phyloP scores from a whole-genome alignment of 306 rosid genomes.

The Prunus dulcis region DNA sequence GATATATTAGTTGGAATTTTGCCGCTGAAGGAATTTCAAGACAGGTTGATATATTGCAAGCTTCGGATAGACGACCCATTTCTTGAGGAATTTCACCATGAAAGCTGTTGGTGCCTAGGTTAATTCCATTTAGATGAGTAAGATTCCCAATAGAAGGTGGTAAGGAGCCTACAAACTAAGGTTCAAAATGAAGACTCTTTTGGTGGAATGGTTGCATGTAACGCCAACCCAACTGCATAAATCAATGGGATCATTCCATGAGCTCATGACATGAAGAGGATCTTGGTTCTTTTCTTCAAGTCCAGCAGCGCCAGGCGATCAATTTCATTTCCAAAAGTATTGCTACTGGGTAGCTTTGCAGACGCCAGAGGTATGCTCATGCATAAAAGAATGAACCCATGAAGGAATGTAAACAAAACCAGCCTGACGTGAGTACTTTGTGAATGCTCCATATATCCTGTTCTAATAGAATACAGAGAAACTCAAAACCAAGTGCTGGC shows the following conservation, averaged over 20 bases:
- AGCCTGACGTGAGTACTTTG: neutral
- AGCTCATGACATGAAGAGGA: constrained; percentile 12
- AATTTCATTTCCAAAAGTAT: constrained; percentile 14
- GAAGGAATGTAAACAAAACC: neutral
- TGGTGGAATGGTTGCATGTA: constrained; percentile 19
- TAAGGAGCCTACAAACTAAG: constrained; percentile 14
- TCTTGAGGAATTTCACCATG: constrained; percentile 34
- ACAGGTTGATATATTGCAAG: constrained; percentile 20
- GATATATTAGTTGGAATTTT: constrained; percentile 33
- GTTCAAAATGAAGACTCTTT: constrained; percentile 25
- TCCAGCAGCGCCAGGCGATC: constrained; percentile 32
- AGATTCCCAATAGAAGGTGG: constrained; percentile 31
- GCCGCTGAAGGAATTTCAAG: constrained; percentile 25
- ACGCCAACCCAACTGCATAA: constrained; percentile 43
- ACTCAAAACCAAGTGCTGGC: no score
- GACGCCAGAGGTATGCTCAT: neutral
- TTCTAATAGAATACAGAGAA: neutral
- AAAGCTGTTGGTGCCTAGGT: constrained; percentile 19
- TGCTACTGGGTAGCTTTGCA: neutral
- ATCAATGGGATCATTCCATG: neutral
- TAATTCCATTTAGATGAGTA: neutral
- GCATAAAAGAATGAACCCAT: neutral
- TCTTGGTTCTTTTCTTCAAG: constrained; percentile 30
- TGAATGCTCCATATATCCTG: neutral
- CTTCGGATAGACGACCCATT: constrained; percentile 8